Evolutionary conservation across 2,329 filamentous ascomycete species (phyloP), one percentile per base, ranked within the genome.

Genomic region (Microdochium nivale): DNA sequence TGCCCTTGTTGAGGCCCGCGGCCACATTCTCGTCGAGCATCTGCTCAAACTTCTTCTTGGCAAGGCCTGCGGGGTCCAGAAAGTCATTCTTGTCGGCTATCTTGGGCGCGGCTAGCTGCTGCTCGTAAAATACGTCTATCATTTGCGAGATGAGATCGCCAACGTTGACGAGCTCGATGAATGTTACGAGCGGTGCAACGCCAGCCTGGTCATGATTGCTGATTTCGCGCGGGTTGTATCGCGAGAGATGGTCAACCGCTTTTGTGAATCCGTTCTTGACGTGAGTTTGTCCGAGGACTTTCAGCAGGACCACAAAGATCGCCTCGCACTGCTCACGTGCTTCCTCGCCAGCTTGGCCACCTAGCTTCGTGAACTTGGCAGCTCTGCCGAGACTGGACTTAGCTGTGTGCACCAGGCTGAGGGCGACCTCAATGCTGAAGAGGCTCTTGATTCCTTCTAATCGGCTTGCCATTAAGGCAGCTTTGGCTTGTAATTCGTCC

Each of bases 1-100:
- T 97, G 57, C 94, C 94, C 72, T 95, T 96, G 69, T 96, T 96
- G 56, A 99, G 75, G 1, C 95, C 95, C 9, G 92, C 90, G 3
- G 94, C 94, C 8, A 99, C 94, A 54, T 89, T 88, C 70, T 97
- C 94, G 64, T 99, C 94, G 1, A 99, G 84, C 87, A 96, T 96
- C 65, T 96, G 91, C 75, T 99, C 94, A 62, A 97, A 99, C 58
- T 89, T 90, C 73, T 96, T 97, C 80, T 99, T 99, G 57, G 94
- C 91, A 60, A 96, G 86, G 30, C 88, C 87, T 0, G 91, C 89
- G 21, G 90, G 87, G 63, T 95, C 90, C 48, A 99, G 76, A 62
- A 99, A 99, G 70, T 99, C 94, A 65, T 95, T 95, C 44, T 88
- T 84, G 65, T 97, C 92, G 1, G 87, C 87, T 50, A 99, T 84